Conservation (phyloP, 768 basidiomycete species). For the Trametes coccinea region DNA sequence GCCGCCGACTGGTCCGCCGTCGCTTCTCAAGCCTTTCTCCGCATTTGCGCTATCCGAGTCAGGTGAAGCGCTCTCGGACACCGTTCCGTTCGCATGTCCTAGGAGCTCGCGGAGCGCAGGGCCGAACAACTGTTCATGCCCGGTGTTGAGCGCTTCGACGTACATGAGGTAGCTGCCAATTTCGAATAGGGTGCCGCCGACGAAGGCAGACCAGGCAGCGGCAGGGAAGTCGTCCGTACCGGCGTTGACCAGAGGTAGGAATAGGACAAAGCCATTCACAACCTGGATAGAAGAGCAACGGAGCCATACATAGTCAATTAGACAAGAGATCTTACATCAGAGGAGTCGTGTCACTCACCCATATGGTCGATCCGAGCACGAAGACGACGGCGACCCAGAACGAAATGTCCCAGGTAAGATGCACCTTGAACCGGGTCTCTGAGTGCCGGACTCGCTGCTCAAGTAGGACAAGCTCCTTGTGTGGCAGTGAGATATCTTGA, state of each 20-base stretch:
- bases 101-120: slow-evolving; percentile 31
- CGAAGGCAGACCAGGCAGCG: slow-evolving; percentile 50
- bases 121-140: slow-evolving; percentile 41
- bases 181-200: slow-evolving; percentile 63
- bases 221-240: slow-evolving; percentile 27
- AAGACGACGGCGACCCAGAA: slow-evolving; percentile 31
- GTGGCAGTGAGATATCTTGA: neutral
- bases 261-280: slow-evolving; percentile 55
- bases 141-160: slow-evolving; percentile 55
- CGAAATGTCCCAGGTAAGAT: slow-evolving; percentile 27
- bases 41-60: neutral
- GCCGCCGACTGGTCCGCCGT: neutral
- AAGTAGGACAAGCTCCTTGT: slow-evolving; percentile 5
- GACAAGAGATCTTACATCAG: too few species aligned
- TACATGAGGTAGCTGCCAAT: slow-evolving; percentile 53
- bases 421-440: slow-evolving; percentile 21
- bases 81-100: slow-evolving; percentile 5
- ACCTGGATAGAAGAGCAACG: slow-evolving; percentile 41
- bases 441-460: slow-evolving; percentile 23
- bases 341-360: slow-evolving; percentile 17
- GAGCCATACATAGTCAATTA: slow-evolving; percentile 13
- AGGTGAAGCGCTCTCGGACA: neutral
- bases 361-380: slow-evolving; percentile 26
- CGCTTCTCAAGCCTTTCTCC: slow-evolving; percentile 6
- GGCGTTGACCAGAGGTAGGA: slow-evolving; percentile 46